Evolutionary conservation across 768 basidiomycete species (phyloP).

Genomic region (Panus rudis): DNA sequence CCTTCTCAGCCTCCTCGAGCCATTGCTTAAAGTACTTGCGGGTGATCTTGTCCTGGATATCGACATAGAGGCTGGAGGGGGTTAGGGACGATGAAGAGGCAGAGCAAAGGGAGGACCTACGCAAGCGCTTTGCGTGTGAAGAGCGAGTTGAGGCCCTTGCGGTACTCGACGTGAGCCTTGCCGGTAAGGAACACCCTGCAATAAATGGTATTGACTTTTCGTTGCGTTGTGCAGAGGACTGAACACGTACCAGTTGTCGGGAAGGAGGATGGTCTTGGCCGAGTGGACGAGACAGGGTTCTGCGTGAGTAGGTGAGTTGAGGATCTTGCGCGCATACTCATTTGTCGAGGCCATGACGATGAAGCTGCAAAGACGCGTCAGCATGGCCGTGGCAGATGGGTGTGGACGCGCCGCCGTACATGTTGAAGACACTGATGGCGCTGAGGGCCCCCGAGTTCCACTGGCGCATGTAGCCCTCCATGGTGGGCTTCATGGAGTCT

Average conservation of each 20-base stretch:
- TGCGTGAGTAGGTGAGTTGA: slow-evolving; percentile 88
- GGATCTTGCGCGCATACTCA: slow-evolving; percentile 87
- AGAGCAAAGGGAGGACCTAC: slow-evolving; percentile 34
- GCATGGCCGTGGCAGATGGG: not conserved
- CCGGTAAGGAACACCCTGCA: slow-evolving; percentile 95
- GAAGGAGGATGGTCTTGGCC: slow-evolving; percentile 77
- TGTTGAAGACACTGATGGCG: slow-evolving; percentile 94
- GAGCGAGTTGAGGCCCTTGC: slow-evolving; percentile 80
- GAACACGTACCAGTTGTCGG: slow-evolving; percentile 73
- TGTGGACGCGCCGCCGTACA: slow-evolving; percentile 38
- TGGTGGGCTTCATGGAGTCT: slow-evolving; percentile 83
- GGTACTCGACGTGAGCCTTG: slow-evolving; percentile 89
- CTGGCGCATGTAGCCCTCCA: slow-evolving; percentile 88
- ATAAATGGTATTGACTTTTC: not conserved
- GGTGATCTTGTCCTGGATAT: slow-evolving; percentile 76
- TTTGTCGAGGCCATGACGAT: slow-evolving; percentile 98
- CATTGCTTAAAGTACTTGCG: slow-evolving; percentile 71
- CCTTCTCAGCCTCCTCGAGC: slow-evolving; percentile 50
- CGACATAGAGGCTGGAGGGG: slow-evolving; percentile 65
- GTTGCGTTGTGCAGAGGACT: not conserved
- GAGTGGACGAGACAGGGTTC: slow-evolving; percentile 93
- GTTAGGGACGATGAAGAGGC: not conserved
- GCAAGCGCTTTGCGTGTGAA: slow-evolving; percentile 93
- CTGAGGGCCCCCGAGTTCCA: slow-evolving; percentile 89
- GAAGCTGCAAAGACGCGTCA: slow-evolving; percentile 55